phyloP scores from a whole-genome alignment of 2,329 filamentous ascomycete genomes.

The Colletotrichum viniferum region DNA sequence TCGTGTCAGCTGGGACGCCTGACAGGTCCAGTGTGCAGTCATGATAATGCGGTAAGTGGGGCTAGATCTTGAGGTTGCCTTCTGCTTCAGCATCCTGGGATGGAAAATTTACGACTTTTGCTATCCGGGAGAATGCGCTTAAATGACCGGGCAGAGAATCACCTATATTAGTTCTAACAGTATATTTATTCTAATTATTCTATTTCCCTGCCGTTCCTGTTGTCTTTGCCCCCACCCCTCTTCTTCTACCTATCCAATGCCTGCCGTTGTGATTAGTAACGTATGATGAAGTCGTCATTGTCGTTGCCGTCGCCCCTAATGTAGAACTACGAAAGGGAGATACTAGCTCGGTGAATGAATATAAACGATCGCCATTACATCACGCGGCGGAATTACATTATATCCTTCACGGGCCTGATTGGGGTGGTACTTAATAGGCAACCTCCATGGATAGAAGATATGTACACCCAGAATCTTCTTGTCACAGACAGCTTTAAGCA shows the following conservation, averaged over 20 bases:
- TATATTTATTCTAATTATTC: no score
- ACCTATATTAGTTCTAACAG: no score
- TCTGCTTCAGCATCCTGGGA: neutral
- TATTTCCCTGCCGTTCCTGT: no score
- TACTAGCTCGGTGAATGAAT: neutral
- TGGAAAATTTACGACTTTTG: neutral
- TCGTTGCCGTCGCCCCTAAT: no score
- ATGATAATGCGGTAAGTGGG: neutral
- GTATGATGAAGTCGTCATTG: no score
- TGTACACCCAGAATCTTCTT: no score
- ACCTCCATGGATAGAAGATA: neutral
- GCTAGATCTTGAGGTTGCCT: neutral
- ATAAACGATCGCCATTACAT: neutral
- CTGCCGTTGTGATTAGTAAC: no score
- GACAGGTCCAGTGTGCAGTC: neutral
- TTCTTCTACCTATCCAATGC: no score
- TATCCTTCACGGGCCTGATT: fast-evolving
- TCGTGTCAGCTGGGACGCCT: neutral
- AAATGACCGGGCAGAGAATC: fast-evolving
- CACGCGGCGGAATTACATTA: neutral
- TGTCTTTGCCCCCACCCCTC: no score
- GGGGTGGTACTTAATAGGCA: neutral
- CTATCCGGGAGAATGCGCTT: neutral
- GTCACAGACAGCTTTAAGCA: no score
- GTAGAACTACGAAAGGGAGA: neutral